Conservation (phyloP, 164 flowering plant species). For the Protea cynaroides region DNA sequence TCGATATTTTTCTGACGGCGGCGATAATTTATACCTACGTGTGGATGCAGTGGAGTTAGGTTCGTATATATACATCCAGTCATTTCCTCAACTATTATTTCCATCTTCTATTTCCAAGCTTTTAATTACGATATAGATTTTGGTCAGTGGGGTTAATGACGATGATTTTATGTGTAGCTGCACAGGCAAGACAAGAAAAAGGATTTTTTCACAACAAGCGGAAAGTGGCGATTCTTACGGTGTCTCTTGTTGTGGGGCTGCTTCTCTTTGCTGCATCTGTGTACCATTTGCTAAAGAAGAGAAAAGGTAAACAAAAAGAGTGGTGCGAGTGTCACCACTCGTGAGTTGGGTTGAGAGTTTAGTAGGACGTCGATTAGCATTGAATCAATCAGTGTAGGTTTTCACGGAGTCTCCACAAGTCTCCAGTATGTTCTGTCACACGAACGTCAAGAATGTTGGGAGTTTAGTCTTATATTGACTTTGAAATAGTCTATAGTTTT, state of each 20-base stretch:
- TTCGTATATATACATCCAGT: background rate
- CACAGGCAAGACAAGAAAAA: background rate
- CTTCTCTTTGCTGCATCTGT: background rate
- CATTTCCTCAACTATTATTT: no score
- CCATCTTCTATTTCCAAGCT: no score
- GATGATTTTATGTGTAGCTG: background rate
- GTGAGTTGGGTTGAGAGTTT: no score
- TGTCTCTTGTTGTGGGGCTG: background rate
- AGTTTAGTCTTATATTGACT: no score
- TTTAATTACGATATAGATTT: background rate
- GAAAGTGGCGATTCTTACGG: background rate
- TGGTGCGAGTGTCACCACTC: no score
- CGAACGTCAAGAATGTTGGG: no score
- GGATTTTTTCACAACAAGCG: background rate
- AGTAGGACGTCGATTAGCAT: no score
- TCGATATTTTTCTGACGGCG: constrained; percentile 9
- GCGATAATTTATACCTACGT: constrained; percentile 25
- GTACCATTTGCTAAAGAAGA: background rate
- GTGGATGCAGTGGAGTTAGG: constrained; percentile 21
- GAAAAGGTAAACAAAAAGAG: background rate
- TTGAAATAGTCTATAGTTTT: no score
- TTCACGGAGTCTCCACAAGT: no score
- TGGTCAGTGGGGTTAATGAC: background rate
- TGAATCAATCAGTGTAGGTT: no score
- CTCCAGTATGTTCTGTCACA: no score